Evolutionary conservation across 2,329 filamentous ascomycete genomes (phyloP).

Genomic region (Apiospora marii): DNA sequence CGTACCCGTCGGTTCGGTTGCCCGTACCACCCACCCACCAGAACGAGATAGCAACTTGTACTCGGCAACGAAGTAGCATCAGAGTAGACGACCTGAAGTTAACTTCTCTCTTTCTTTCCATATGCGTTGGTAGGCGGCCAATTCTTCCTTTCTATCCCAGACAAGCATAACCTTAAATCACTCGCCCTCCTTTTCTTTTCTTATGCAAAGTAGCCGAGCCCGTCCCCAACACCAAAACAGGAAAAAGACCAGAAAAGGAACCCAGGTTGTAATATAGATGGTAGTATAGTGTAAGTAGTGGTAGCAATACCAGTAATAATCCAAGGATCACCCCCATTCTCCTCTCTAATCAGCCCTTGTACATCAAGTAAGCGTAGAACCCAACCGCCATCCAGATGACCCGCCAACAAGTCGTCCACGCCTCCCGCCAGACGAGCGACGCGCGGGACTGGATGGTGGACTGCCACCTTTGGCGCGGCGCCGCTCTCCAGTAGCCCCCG

Average conservation of each 20-base stretch:
- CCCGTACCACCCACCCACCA: neutral
- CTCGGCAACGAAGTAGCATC: neutral
- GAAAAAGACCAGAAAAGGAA: neutral
- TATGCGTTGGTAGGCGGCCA: neutral
- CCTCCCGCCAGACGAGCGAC: constrained; percentile 63
- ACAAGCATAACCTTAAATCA: neutral
- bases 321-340: neutral
- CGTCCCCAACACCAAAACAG: neutral
- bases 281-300: neutral
- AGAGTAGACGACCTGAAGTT: neutral
- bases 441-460: constrained; percentile 37
- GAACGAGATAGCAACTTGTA: constrained; percentile 27
- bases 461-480: constrained; percentile 31
- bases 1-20: neutral
- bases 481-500: constrained; percentile 37
- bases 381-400: constrained; percentile 69
- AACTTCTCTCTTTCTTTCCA: too few relatives aligned
- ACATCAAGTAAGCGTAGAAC: constrained; percentile 74
- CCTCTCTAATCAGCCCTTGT: constrained; percentile 57
- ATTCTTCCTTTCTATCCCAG: neutral
- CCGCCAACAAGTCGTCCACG: constrained; percentile 67
- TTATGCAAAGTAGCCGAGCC: neutral
- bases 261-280: neutral
- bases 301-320: neutral
- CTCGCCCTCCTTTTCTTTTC: neutral